Conservation (phyloP, 345 rosid species). For the Clarkia xantiana region DNA sequence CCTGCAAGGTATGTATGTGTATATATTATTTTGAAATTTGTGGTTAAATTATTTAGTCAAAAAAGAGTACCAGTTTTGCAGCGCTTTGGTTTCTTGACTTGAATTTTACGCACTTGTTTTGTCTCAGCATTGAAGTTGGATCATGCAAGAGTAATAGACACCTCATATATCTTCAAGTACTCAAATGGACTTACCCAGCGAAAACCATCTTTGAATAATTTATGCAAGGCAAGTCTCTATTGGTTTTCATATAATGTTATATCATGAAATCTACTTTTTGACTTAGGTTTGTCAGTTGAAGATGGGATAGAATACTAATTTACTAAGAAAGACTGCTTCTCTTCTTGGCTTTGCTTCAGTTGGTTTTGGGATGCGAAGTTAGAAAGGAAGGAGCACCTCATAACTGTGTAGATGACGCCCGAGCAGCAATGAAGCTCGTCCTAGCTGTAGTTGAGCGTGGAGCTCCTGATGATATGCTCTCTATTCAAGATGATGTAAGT, state of each 20-base stretch:
- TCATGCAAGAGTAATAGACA: slow-evolving; percentile 78
- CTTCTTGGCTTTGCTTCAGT: slow-evolving; percentile 16
- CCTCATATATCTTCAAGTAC: slow-evolving; percentile 55
- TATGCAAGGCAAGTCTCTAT: slow-evolving; percentile 58
- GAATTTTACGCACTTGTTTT: slow-evolving; percentile 2
- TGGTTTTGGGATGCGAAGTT: slow-evolving; percentile 52
- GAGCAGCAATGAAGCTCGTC: slow-evolving; percentile 78
- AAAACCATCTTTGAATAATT: slow-evolving; percentile 53
- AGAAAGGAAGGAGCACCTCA: slow-evolving; percentile 55
- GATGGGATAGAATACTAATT: no score
- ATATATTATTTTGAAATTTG: no score
- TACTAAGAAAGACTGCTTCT: no score
- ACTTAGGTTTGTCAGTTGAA: background rate
- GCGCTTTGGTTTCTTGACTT: background rate
- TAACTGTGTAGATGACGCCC: slow-evolving; percentile 71
- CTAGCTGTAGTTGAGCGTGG: slow-evolving; percentile 57
- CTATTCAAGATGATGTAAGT: slow-evolving; percentile 34
- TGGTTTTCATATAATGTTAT: background rate
- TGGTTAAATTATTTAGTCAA: no score
- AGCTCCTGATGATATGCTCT: slow-evolving; percentile 19
- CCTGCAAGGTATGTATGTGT: slow-evolving; percentile 49
- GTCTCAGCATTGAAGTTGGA: slow-evolving; percentile 65
- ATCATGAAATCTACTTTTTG: background rate
- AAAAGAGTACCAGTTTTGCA: no score
- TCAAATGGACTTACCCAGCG: slow-evolving; percentile 11